Base-by-base conservation (phyloP, 164 flowering plant genomes). In the Sextonia rubra region DNA sequence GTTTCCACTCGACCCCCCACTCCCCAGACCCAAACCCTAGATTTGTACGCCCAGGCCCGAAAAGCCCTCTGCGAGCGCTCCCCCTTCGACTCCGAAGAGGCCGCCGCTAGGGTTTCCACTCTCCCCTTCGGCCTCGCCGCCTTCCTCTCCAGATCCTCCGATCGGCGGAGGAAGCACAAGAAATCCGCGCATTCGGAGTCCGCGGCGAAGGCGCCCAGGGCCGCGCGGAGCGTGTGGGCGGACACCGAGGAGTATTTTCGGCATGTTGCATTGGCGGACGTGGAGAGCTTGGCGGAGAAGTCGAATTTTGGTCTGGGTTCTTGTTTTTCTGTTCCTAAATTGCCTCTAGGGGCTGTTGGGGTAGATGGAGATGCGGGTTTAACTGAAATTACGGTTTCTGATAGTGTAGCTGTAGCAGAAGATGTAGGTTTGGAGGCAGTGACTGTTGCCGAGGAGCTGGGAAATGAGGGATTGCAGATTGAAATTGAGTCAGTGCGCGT, bases 171-270 rank as follows among this genome's bases (percentile, higher is more conserved):
- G 82, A 79, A 82, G 82, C 91, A 88, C 32, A 87, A 86, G 90
- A 88, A 86, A 84, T 79, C 88, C 5, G 44, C 8, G 48, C 86
- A 84, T 77, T 76, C 86, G 1, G 85, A 85, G 75, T 15, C 62
- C 6, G 74, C 44, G 25, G 6, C 48, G 12, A 29, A 63, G 47
- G 64, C 17, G 2, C 29, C 60, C 27, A 3, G 56, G 44, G 11
- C 48, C 12, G 26, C 73, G n/a, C 26, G 47, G 63, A 85, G 66
- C 66, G 75, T 93, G 66, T 96, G 99, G 99, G 77, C 67, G 15
- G 89, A 87, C 55, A 88, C 84, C 0, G 97, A 92, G 78, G 97
- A 86, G 2, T 93, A 87, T 73, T 96, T 96, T 68, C 83, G 97
- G 30, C 86, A 79, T 63, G 63, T 96, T 75, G 78, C 79, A 22